Base-by-base conservation (phyloP, 164 flowering plant genomes). In the Echeveria elegans region DNA sequence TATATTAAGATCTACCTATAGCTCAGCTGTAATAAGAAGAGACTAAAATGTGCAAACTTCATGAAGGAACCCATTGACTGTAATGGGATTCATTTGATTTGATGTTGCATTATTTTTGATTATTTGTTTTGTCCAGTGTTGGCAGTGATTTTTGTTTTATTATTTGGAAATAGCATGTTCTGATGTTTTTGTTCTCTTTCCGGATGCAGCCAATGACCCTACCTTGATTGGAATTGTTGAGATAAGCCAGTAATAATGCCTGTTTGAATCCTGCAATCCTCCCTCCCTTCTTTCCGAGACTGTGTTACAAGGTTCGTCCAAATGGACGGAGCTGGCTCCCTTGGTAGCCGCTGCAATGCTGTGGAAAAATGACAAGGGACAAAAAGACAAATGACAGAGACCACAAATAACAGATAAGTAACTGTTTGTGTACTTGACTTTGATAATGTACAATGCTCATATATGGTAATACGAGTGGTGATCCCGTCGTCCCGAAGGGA, bases 121-220 rank as follows among this genome's bases (percentile, higher is more conserved):
- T n/a, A n/a, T n/a, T n/a, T n/a, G 26, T 26, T 12, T 26, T 26
- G 31, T 56, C n/a, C n/a, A n/a, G n/a, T n/a, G n/a, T n/a, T n/a
- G n/a, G n/a, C n/a, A n/a, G 26, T 28, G 26, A 6, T 28, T 32
- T 0, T 5, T 56, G 32, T 12, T n/a, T n/a, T n/a, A n/a, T n/a
- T n/a, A n/a, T n/a, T n/a, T 56, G 61, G 61, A 28, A 56, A 26
- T 26, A 28, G 18, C 61, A 56, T 28, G 32, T 56, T 56, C 61
- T 28, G 24, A 56, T 56, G 61, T 56, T 28, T 56, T 50, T 50
- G 26, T 52, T 52, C 26, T 23, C 5, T 15, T 56, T 28, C 12
- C 14, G 61, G 32, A 56, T 56, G 32, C 61, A 53, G 60, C 29
- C 29, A 53, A 50, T 50, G 26, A n/a, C 11, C 10, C 45, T 43